Percentiles rank a stretch among this genome's conserved stretches.
These are phyloP conservation scores for Chytridium lagenaria DNA, from an alignment of 371 early-diverging fungal species.

Conservation along the genomic window DNA sequence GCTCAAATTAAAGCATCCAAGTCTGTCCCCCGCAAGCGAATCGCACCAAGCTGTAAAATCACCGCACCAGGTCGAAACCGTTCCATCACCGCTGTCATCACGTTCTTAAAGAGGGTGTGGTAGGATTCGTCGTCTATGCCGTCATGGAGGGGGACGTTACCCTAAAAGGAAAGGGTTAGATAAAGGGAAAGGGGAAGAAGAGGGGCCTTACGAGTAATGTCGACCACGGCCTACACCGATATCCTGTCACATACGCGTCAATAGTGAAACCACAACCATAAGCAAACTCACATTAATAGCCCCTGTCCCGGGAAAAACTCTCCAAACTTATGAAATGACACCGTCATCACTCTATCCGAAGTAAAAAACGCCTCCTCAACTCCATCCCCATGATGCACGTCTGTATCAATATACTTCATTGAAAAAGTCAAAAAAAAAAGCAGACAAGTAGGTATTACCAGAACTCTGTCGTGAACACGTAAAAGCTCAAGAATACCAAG, in stretches of 20 bases:
- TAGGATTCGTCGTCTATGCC: slow-evolving; percentile 98
- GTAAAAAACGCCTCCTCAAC: slow-evolving; percentile 99
- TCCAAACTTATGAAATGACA: slow-evolving; percentile 98
- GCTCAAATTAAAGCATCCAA: slow-evolving; percentile 98
- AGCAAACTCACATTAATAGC: slow-evolving; percentile 69
- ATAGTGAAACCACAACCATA: not conserved
- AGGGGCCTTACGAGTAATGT: slow-evolving; percentile 72
- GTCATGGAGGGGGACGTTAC: slow-evolving; percentile 98
- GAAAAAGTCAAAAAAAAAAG: not conserved
- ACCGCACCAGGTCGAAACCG: slow-evolving; percentile 95
- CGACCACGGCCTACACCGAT: slow-evolving; percentile 87
- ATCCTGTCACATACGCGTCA: slow-evolving; percentile 58
- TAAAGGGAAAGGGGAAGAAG: not conserved
- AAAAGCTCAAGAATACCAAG: slow-evolving; percentile 96
- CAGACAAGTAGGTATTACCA: slow-evolving; percentile 13
- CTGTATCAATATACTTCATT: slow-evolving; percentile 93
- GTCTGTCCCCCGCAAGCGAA: slow-evolving; percentile 95
- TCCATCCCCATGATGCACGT: slow-evolving; percentile 99
- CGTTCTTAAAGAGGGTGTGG: slow-evolving; percentile 50
- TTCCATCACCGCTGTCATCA: slow-evolving; percentile 89
- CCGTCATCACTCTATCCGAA: slow-evolving; percentile 98
- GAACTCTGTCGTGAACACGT: slow-evolving; percentile 48
- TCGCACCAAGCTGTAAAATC: slow-evolving; percentile 99
- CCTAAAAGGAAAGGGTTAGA: slow-evolving; percentile 13
- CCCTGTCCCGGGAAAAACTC: slow-evolving; percentile 99